Evolutionary conservation across 225 moss, liverwort and hornwort genomes (phyloP).

Genomic region (Pseudisothecium myosuroides): DNA sequence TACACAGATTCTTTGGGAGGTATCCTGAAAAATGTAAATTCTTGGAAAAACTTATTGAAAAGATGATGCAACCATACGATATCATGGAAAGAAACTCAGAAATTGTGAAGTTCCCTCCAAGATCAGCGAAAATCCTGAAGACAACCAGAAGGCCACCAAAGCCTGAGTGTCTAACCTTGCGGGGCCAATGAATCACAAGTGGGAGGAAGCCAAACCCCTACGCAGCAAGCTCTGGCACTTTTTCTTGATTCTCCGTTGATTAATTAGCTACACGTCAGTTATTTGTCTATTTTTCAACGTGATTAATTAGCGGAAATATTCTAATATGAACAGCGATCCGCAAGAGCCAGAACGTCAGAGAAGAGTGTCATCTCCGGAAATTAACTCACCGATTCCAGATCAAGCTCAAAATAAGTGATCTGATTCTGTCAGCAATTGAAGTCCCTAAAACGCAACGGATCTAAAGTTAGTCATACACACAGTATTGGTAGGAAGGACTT

Average conservation of each 20-base stretch:
- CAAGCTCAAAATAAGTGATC: too few relatives aligned
- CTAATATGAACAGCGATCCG: too few relatives aligned
- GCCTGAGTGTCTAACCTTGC: conserved; percentile 42
- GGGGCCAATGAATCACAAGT: conserved; percentile 70
- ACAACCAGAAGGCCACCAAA: neutral
- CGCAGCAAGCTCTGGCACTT: conserved; percentile 61
- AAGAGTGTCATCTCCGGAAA: too few relatives aligned
- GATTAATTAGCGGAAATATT: too few relatives aligned
- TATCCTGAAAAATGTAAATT: conserved; percentile 35
- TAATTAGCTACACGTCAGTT: too few relatives aligned
- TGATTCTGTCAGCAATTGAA: too few relatives aligned
- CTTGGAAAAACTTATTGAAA: neutral
- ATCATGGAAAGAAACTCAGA: neutral
- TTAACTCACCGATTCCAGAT: too few relatives aligned
- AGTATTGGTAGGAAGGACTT: too few relatives aligned
- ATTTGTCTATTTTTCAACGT: too few relatives aligned
- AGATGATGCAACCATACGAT: neutral
- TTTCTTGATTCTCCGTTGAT: neutral
- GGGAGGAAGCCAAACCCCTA: conserved; percentile 93
- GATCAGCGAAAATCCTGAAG: neutral
- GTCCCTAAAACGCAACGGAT: too few relatives aligned
- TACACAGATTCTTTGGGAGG: conserved; percentile 76
- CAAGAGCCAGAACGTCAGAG: too few relatives aligned
- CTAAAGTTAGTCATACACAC: too few relatives aligned
- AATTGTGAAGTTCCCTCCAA: neutral